A percentile compares a stretch with the other conserved stretches of the same genome.
Conservation (phyloP, 495 filamentous ascomycete genomes). For the Neurospora sp. region DNA sequence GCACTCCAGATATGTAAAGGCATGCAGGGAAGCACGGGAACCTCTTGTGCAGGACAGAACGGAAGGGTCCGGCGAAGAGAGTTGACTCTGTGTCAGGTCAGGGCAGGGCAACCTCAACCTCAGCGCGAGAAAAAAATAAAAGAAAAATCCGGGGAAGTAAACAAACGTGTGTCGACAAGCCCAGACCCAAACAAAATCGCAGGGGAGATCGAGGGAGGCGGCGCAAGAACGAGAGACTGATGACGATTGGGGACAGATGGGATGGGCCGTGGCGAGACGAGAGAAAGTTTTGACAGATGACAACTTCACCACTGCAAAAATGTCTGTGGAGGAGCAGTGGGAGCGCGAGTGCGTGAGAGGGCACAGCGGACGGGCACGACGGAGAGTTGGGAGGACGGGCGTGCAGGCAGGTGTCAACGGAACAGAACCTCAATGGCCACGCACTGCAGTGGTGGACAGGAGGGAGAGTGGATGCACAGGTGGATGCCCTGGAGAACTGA, state of each 20-base stretch:
- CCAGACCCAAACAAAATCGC: background rate
- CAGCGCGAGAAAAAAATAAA: background rate
- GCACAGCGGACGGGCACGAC: background rate
- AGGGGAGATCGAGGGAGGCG: constrained; percentile 19
- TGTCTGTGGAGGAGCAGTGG: background rate
- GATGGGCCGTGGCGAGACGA: constrained; percentile 20
- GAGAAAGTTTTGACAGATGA: background rate
- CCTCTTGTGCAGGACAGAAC: background rate
- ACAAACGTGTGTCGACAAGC: background rate
- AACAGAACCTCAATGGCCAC: background rate
- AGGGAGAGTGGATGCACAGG: background rate
- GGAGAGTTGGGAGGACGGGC: background rate
- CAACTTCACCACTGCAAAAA: background rate
- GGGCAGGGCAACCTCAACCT: background rate
- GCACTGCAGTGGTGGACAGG: background rate
- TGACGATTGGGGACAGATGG: constrained; percentile 28
- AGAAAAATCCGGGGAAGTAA: background rate
- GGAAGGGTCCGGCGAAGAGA: background rate
- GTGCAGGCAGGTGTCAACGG: background rate
- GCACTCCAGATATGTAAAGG: background rate
- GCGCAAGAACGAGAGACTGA: constrained; percentile 30
- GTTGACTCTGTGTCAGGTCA: background rate
- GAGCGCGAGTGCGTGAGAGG: background rate
- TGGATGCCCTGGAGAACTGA: background rate
- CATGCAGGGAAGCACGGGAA: background rate